Base-by-base conservation (phyloP, 2,329 filamentous ascomycete species). In the Trichoderma semiorbis region DNA sequence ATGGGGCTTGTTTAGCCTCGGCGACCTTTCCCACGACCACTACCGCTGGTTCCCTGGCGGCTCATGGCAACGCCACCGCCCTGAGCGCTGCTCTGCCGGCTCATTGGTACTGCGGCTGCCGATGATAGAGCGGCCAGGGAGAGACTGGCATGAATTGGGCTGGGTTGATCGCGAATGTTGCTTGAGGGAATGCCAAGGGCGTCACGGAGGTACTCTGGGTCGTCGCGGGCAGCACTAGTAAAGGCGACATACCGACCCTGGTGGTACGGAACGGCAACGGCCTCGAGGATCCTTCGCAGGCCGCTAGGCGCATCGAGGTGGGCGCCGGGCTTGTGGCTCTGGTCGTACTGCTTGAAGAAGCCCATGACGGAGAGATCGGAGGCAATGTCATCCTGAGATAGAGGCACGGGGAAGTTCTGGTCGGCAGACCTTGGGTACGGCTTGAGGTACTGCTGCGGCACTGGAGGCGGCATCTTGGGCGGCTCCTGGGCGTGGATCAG, bases 351-450 rank as follows among this genome's bases (percentile, higher is more conserved):
- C 77, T 86, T 85, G 75, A 88, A 86, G 73, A 86, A 84, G 43
- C 85, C 85, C 82, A 91, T 89, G 62, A 91, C 85, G 11, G 85
- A 83, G 32, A 90, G 79, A 67, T 90, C 89, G 8, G 85, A 86
- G 36, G 81, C 80, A 57, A 88, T 83, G 71, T 89, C 87, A 47
- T 89, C 86, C 7, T 81, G 77, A 14, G 84, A 82, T 28, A 90
- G 80, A 18, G 84, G 80, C 1, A 84, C 82, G 1, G 88, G 87
- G 36, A 86, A 87, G 78, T 89, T 89, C 73, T 86, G 86, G 72
- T 90, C 88, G 14, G 84, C 81, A 61, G 84, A 83, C 72, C 86
- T 83, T 58, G 85, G 83, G 72, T 88, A 87, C 16, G 86, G 84
- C 81, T 89, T 89, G 72, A 88, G 86, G 74, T 90, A 90, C 68